Conservation (phyloP, 305 asterid genomes). For the Vinca major region DNA sequence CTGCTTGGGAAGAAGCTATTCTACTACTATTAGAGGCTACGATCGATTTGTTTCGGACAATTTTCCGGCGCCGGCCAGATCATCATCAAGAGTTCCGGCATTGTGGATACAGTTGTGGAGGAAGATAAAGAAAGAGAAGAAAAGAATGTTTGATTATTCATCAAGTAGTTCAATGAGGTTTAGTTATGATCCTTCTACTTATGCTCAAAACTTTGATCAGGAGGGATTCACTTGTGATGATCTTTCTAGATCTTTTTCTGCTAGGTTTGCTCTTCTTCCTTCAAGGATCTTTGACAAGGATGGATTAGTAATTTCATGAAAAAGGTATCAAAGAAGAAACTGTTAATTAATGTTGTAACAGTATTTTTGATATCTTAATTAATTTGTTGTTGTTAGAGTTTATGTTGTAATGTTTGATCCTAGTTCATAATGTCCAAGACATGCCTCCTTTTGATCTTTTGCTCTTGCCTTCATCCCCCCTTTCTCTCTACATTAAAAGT, state of each 20-base stretch:
- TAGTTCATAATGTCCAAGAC: background rate
- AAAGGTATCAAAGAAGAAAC: background rate
- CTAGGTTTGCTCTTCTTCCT: slow-evolving; percentile 65
- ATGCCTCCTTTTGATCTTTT: background rate
- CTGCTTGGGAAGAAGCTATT: slow-evolving; percentile 26
- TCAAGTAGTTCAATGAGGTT: slow-evolving; percentile 29
- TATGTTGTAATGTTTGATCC: background rate
- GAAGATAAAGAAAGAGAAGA: slow-evolving; percentile 56
- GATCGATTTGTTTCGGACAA: slow-evolving; percentile 21
- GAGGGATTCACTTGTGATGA: slow-evolving; percentile 41
- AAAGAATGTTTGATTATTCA: slow-evolving; percentile 23
- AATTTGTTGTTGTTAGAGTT: too few species aligned
- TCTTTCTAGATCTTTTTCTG: slow-evolving; percentile 54
- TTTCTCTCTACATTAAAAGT: too few species aligned
- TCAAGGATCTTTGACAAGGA: slow-evolving; percentile 41
- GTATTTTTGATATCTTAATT: too few species aligned
- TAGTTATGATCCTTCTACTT: slow-evolving; percentile 52
- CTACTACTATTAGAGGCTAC: slow-evolving; percentile 31
- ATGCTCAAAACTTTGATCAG: slow-evolving; percentile 61
- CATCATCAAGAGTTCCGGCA: slow-evolving; percentile 23
- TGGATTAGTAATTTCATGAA: slow-evolving; percentile 23
- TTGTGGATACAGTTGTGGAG: slow-evolving; percentile 55
- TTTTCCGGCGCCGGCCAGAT: slow-evolving; percentile 12
- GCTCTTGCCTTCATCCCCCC: too few species aligned
- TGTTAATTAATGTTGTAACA: too few species aligned